phyloP scores from a whole-genome alignment of 1,284 basidiomycete species.

The Ceratobasidium theobromae region DNA sequence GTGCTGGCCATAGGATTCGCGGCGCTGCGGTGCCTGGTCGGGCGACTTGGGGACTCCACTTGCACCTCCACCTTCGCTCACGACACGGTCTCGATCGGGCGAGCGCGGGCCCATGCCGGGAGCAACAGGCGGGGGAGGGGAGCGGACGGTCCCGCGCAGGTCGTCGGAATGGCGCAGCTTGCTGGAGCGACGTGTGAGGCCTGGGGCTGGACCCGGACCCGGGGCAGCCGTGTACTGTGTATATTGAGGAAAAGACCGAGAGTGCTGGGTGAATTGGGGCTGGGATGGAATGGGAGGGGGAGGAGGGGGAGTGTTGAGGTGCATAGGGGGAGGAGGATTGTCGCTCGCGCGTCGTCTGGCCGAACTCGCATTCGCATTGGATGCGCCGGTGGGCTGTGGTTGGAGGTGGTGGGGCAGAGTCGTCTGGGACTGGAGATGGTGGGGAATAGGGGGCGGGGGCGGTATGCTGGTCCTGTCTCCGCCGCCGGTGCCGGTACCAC shows the following conservation, averaged over 20 bases:
- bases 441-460: constrained; percentile 22
- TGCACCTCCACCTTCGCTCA: neutral
- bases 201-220: neutral
- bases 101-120: neutral
- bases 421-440: constrained; percentile 8
- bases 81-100: constrained; percentile 10
- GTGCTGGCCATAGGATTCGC: constrained; percentile 19
- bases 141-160: constrained; percentile 11
- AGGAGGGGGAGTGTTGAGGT: constrained; percentile 5
- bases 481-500: constrained; percentile 25
- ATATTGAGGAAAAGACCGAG: constrained; percentile 25
- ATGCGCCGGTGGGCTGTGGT: neutral
- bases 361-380: neutral
- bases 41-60: constrained; percentile 2
- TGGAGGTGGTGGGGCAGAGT: constrained; percentile 21
- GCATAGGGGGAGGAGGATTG: constrained; percentile 8
- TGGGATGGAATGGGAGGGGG: constrained; percentile 9
- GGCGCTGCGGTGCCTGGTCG: neutral
- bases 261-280: constrained; percentile 18
- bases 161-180: constrained; percentile 26
- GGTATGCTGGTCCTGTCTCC: constrained; percentile 1
- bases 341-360: constrained; percentile 16
- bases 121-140: constrained; percentile 4
- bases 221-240: constrained; percentile 1
- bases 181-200: constrained; percentile 8